phyloP scores from a whole-genome alignment of 768 basidiomycete species.

The Termitomyces bulborhizus region DNA sequence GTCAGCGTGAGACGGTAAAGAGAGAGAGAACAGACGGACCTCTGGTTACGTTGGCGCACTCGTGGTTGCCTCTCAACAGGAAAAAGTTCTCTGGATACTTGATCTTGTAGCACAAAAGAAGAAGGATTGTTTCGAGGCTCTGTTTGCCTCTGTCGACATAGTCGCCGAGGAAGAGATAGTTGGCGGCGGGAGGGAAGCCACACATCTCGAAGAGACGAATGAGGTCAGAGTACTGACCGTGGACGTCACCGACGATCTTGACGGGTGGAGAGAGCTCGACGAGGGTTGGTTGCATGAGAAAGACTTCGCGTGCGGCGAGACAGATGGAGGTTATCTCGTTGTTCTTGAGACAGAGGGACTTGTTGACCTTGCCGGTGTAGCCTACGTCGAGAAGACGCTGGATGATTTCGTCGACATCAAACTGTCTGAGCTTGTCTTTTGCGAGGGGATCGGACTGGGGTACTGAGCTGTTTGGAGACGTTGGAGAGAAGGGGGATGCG shows the following conservation, averaged over 20 bases:
- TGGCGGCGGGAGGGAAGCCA: constrained; percentile 94
- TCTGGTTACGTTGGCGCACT: constrained; percentile 98
- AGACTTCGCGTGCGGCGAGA: constrained; percentile 92
- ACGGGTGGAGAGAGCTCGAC: constrained; percentile 97
- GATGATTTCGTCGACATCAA: constrained; percentile 99
- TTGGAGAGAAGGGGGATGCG: constrained; percentile 46
- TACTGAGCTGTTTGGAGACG: constrained; percentile 36
- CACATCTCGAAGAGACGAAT: constrained; percentile 99
- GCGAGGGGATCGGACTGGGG: constrained; percentile 34
- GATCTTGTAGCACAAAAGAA: constrained; percentile 98
- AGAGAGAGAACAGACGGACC: constrained; percentile 37
- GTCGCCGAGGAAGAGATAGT: constrained; percentile 98
- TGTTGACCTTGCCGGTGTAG: constrained; percentile 97
- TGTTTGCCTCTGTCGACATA: constrained; percentile 99
- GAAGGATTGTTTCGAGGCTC: constrained; percentile 94
- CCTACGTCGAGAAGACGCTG: constrained; percentile 92
- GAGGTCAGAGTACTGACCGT: constrained; percentile 98
- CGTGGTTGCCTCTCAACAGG: constrained; percentile 94
- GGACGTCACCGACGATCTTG: constrained; percentile 99
- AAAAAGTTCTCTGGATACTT: constrained; percentile 99
- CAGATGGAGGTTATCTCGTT: constrained; percentile 93
- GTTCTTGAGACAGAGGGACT: constrained; percentile 93
- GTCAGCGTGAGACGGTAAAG: constrained; percentile 12
- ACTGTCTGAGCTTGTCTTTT: constrained; percentile 53
- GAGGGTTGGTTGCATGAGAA: constrained; percentile 93